phyloP scores from a whole-genome alignment of 2,329 filamentous ascomycete genomes.

The Uncinocarpus reesii region DNA sequence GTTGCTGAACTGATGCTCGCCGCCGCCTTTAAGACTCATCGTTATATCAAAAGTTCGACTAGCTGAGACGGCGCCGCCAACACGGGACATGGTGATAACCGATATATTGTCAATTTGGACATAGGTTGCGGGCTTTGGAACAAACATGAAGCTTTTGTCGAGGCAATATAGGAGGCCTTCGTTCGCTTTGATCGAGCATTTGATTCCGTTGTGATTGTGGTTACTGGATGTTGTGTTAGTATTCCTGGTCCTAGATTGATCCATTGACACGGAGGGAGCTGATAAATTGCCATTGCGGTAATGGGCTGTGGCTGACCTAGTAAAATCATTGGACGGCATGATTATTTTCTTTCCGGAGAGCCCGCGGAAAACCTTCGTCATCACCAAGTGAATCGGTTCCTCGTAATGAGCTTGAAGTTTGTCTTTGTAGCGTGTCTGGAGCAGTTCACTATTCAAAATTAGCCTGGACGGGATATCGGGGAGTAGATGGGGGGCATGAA shows the following conservation, averaged over 20 bases:
- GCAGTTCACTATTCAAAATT: constrained; percentile 47
- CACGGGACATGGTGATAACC: constrained; percentile 87
- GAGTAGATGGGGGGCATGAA: constrained; percentile 15
- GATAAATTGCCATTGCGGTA: constrained; percentile 7
- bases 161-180: constrained; percentile 95
- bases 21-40: constrained; percentile 78
- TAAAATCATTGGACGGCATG: constrained; percentile 86
- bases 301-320: constrained; percentile 44
- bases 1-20: constrained; percentile 94
- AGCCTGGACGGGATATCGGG: background rate
- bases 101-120: constrained; percentile 89
- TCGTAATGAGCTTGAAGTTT: constrained; percentile 86
- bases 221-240: constrained; percentile 45
- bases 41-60: constrained; percentile 96
- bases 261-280: constrained; percentile 8
- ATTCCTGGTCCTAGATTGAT: constrained; percentile 8
- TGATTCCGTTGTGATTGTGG: constrained; percentile 87
- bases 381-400: constrained; percentile 82
- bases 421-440: constrained; percentile 78
- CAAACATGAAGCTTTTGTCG: constrained; percentile 98
- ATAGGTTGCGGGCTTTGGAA: constrained; percentile 95
- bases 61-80: constrained; percentile 85
- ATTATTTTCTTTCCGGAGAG: constrained; percentile 92
- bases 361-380: constrained; percentile 90
- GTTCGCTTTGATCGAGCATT: constrained; percentile 99